Conservation (phyloP, 495 filamentous ascomycete genomes). For the Neurospora sp. region DNA sequence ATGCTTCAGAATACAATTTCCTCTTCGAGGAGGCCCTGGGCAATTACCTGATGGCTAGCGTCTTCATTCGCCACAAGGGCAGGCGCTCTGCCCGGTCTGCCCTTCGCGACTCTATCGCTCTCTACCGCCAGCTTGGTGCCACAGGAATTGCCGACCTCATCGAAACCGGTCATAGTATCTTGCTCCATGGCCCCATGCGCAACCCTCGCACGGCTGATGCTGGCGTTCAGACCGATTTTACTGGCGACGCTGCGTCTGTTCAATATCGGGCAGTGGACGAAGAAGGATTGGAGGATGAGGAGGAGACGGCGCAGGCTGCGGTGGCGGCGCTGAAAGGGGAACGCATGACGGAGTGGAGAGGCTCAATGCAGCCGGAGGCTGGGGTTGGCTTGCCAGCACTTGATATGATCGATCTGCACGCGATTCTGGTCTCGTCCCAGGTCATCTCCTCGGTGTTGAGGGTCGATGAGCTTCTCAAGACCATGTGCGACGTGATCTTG, state of each 20-base stretch:
- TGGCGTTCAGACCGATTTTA: slow-evolving; percentile 65
- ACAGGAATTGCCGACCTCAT: slow-evolving; percentile 63
- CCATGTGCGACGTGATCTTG: slow-evolving; percentile 85
- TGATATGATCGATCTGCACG: slow-evolving; percentile 81
- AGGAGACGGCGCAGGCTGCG: slow-evolving; percentile 33
- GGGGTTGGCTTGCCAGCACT: slow-evolving; percentile 44
- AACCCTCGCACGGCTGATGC: slow-evolving; percentile 53
- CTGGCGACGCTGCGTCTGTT: slow-evolving; percentile 49
- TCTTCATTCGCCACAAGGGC: slow-evolving; percentile 59
- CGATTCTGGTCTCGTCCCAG: slow-evolving; percentile 80
- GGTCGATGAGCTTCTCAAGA: slow-evolving; percentile 72
- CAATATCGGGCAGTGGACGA: slow-evolving; percentile 39
- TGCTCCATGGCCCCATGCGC: slow-evolving; percentile 56
- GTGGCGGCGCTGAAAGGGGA: slow-evolving; percentile 47
- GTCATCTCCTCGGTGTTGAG: slow-evolving; percentile 83
- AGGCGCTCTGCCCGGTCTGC: slow-evolving; percentile 63
- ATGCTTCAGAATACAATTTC: slow-evolving; percentile 68
- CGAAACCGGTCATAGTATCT: slow-evolving; percentile 57
- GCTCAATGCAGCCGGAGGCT: slow-evolving; percentile 35
- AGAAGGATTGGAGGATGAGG: slow-evolving; percentile 50
- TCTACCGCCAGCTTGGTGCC: slow-evolving; percentile 67
- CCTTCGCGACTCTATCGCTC: slow-evolving; percentile 60
- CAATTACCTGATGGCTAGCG: slow-evolving; percentile 68
- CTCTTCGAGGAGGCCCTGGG: slow-evolving; percentile 71
- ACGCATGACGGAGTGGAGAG: slow-evolving; percentile 55